Evolutionary conservation across 2,329 filamentous ascomycete genomes (phyloP), one percentile per base, ranked within the genome.

Genomic region (Aureobasidium uvarum): DNA sequence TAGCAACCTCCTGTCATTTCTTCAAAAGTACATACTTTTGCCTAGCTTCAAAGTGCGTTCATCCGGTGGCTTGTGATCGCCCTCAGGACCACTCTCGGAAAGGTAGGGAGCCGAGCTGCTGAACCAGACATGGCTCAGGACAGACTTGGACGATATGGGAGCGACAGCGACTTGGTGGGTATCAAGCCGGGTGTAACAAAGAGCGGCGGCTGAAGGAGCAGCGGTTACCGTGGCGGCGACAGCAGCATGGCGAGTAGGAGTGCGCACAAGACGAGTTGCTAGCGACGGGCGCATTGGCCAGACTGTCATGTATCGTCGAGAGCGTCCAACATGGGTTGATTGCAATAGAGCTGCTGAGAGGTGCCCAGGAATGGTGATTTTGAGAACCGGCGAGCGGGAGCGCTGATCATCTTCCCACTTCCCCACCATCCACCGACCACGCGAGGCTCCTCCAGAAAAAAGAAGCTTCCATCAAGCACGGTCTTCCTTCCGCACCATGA

Each of bases 31-130:
- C 79, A 56, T 77, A 86, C 84, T 88, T 71, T 84, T 85, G 41
- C 86, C 86, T 11, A 88, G 78, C 74, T 86, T 86, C 65, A 88
- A 67, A 8, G 84, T 84, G 67, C 86, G 81, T 74, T 87, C 83
- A 70, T 86, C 82, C 31, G 83, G 81, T 11, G 82, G 81, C 69
- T 81, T 79, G 60, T 73, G 70, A 64, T 76, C 74, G 59, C 67
- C 65, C 16, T 51, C 43, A 16, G 31, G 18, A 18, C 38, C 38
- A 13, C 11, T 54, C 5, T 63, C 48, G 10, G 48, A 8, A 1
- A 48, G 31, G 18, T 23, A 28, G 8, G 36, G 60, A 8, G 60
- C 20, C 16, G 60, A 63, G 50, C 60, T 63, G 25, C 36, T 54
- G 60, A 63, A 63, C 60, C 60, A 63, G 60, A 54, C 60, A 52